These are phyloP conservation scores for Neurospora hispaniola DNA, from an alignment of 495 filamentous ascomycete genomes.

Conservation along the genomic window DNA sequence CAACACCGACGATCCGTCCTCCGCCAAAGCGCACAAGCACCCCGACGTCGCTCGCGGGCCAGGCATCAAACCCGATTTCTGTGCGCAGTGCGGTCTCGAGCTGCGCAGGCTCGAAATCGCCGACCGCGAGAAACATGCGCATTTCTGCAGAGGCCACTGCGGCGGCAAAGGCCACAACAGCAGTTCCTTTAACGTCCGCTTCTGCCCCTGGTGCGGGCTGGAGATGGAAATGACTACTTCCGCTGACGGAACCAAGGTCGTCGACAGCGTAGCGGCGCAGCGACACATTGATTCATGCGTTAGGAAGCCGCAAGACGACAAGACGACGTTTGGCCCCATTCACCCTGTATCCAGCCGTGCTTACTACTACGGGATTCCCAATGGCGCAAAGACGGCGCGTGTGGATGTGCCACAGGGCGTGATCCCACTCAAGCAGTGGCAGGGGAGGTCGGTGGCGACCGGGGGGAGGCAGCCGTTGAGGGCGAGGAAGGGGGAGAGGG, in stretches of 20 bases:
- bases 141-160: conserved; percentile 5
- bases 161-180: neutral
- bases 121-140: conserved; percentile 4
- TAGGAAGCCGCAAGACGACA: neutral
- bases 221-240: neutral
- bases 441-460: neutral
- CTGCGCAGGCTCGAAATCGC: neutral
- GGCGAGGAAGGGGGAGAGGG: neutral
- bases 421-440: neutral
- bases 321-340: neutral
- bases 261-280: neutral
- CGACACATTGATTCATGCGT: neutral
- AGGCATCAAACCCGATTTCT: neutral
- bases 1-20: neutral
- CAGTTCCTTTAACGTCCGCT: neutral
- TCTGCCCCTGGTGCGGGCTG: conserved; percentile 12
- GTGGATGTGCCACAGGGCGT: neutral
- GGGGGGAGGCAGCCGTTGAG: neutral
- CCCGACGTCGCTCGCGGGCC: neutral
- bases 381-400: neutral
- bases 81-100: conserved; percentile 6
- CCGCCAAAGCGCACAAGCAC: neutral
- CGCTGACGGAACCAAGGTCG: neutral
- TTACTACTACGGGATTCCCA: neutral
- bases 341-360: neutral